Percentiles rank a stretch among this genome's conserved stretches.
Conservation (phyloP, 768 basidiomycete genomes). For the Sutorius australiensis region DNA sequence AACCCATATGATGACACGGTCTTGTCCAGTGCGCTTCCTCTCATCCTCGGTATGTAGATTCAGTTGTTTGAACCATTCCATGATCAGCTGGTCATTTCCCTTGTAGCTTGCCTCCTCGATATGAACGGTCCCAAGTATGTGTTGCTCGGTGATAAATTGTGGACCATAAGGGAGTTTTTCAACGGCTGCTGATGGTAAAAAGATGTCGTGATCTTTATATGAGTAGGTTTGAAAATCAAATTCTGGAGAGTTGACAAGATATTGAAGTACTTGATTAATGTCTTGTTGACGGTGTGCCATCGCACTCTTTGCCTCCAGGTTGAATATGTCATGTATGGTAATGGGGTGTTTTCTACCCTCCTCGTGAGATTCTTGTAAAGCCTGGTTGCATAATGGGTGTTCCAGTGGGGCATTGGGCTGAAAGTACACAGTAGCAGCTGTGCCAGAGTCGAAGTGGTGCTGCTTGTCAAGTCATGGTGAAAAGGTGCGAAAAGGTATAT, state of each 20-base stretch:
- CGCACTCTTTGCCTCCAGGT: slow-evolving; percentile 5
- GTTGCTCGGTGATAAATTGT: slow-evolving; percentile 31
- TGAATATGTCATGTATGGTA: no score
- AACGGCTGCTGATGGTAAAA: slow-evolving; percentile 21
- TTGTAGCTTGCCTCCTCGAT: slow-evolving; percentile 41
- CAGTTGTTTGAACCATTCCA: slow-evolving; percentile 1
- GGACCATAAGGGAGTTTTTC: slow-evolving; percentile 26
- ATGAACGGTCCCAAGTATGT: slow-evolving; percentile 33
- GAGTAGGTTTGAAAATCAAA: slow-evolving; percentile 11
- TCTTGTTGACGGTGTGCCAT: background rate
- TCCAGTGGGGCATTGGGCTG: slow-evolving; percentile 22
- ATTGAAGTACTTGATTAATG: slow-evolving; percentile 22
- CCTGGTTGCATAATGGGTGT: slow-evolving; percentile 6
- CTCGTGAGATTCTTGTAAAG: slow-evolving; percentile 12
- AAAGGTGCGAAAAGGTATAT: slow-evolving; percentile 30
- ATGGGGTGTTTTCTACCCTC: no score
- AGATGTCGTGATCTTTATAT: slow-evolving; percentile 7
- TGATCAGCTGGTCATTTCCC: slow-evolving; percentile 28
- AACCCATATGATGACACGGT: slow-evolving; percentile 32
- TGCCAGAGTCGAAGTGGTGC: slow-evolving; percentile 34
- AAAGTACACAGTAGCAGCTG: slow-evolving; percentile 33
- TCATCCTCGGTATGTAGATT: slow-evolving; percentile 19
- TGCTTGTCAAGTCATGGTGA: slow-evolving; percentile 38
- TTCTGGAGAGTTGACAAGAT: slow-evolving; percentile 27
- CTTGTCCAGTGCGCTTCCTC: slow-evolving; percentile 13